These are phyloP conservation scores for Dactylorhiza incarnata DNA, from an alignment of 106 monocot genomes.

Conservation along the genomic window DNA sequence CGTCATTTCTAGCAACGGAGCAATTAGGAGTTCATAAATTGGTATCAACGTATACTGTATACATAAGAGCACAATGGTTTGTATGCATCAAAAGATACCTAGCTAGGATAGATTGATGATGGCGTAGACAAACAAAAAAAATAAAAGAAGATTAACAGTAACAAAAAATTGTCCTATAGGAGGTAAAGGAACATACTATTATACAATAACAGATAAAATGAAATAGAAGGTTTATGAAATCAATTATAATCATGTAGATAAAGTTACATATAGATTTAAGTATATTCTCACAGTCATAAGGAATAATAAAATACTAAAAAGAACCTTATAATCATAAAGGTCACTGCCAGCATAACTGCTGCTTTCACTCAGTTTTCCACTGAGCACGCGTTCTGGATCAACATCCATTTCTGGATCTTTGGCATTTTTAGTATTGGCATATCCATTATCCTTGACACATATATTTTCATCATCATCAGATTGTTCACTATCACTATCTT, in stretches of 20 bases:
- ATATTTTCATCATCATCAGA: conserved; percentile 63
- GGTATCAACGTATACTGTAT: too few species aligned
- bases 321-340: conserved; percentile 98
- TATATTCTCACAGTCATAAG: neutral
- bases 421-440: conserved; percentile 74
- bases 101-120: neutral
- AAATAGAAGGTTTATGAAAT: neutral
- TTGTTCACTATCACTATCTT: conserved; percentile 71
- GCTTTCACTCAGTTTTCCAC: conserved; percentile 98
- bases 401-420: conserved; percentile 50
- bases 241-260: neutral
- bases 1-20: too few species aligned
- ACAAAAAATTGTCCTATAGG: neutral
- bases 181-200: neutral
- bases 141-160: neutral
- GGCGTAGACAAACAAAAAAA: neutral
- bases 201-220: neutral
- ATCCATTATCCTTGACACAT: conserved; percentile 66
- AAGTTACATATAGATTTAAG: neutral
- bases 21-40: too few species aligned
- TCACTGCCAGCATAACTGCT: conserved; percentile 96
- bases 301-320: neutral
- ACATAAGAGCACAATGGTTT: too few species aligned
- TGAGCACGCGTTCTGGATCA: conserved; percentile 71
- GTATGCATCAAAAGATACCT: too few species aligned